Base-by-base conservation (phyloP, 1,284 basidiomycete species). In the Somion occarium region DNA sequence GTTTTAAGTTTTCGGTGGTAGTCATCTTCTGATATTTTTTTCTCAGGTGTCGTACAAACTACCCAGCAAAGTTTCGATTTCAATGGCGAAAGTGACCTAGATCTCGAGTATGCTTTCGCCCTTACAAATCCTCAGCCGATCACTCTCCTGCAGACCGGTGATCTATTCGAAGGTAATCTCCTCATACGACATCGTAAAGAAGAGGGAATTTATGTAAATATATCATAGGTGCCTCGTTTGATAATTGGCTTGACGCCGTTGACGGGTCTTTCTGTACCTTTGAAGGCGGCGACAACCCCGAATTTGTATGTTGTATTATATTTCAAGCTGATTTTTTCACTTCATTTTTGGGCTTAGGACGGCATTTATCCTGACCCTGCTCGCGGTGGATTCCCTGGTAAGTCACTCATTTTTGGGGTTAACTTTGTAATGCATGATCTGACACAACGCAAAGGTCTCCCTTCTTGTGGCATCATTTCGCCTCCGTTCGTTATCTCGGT, bases 211-310 rank as follows among this genome's bases (percentile, higher is more conserved):
- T 9, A 0, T 44, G 9, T 24, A 9, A 26, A 25, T 20, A 13
- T 49, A 18, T 5, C 18, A 20, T 39, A 75, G 75, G 75, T 38
- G 75, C 67, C 41, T 73, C 69, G 2, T 75, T 77, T 57, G 66
- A 75, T 61, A 74, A 72, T 56, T 68, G 70, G 54, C 67, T 79
- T 9, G 75, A 79, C 55, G 71, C 73, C 5, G 59, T 76, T 9
- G 79, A 79, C 52, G 69, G 64, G 2, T 67, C 71, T 1, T 88
- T 75, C 66, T 86, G 85, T 56, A 75, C 73, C 0, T 84, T 77
- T 49, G 73, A 81, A 51, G 82, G 82, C 2, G 82, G 82, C 2
- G 81, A 86, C 39, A 77, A 82, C 59, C 73, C 74, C 5, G 60
- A 25, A 23, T 45, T 24, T 12, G 53, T 55, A 53, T 24, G 39